phyloP scores from a whole-genome alignment of 2,329 filamentous ascomycete species.

The Thielaviopsis cerberus region DNA sequence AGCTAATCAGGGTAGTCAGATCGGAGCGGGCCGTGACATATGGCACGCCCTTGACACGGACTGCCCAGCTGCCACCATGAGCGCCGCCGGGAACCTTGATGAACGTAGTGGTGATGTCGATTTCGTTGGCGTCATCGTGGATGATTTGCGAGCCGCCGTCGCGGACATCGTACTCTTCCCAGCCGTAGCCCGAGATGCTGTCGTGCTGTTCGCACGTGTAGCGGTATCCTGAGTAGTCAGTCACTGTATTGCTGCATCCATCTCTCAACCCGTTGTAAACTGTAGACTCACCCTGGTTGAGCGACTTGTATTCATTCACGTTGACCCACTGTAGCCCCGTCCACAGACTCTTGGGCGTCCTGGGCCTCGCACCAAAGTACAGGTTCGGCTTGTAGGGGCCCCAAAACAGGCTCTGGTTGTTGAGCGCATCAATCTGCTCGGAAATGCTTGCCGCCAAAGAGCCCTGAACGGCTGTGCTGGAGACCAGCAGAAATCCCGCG shows the following conservation, averaged over 20 bases:
- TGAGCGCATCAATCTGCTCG: conserved; percentile 17
- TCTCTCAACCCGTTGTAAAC: conserved; percentile 37
- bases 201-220: conserved; percentile 94
- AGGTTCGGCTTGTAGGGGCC: conserved; percentile 86
- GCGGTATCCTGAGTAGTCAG: conserved; percentile 22
- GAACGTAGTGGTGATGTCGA: conserved; percentile 86
- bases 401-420: conserved; percentile 83
- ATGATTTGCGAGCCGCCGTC: conserved; percentile 77
- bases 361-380: conserved; percentile 78
- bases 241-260: not conserved
- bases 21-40: conserved; percentile 47
- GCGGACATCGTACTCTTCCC: conserved; percentile 89
- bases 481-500: conserved; percentile 8
- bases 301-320: conserved; percentile 57
- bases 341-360: conserved; percentile 62
- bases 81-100: conserved; percentile 76
- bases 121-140: conserved; percentile 68
- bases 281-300: conserved; percentile 76
- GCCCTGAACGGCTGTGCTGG: conserved; percentile 1
- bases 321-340: conserved; percentile 78
- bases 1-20: conserved; percentile 59
- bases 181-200: conserved; percentile 86
- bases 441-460: conserved; percentile 1
- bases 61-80: conserved; percentile 82
- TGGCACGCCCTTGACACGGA: conserved; percentile 64